phyloP scores from a whole-genome alignment of 129 eudicot species.

The Logfia minima region DNA sequence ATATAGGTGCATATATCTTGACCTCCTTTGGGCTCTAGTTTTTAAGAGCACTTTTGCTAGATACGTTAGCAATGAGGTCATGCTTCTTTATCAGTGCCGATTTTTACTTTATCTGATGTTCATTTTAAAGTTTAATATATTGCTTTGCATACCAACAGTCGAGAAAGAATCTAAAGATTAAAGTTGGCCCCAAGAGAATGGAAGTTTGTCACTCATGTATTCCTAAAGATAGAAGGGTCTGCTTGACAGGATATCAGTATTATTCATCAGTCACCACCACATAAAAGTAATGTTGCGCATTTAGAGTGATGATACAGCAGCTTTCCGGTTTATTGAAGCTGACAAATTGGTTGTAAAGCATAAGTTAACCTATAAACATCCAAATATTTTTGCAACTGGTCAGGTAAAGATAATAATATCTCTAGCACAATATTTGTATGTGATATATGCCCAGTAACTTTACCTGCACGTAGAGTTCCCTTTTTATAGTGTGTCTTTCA shows the following conservation, averaged over 20 bases:
- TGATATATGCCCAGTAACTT: conserved; percentile 22
- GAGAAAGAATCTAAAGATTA: conserved; percentile 57
- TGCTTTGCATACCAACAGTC: conserved; percentile 64
- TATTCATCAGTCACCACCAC: conserved; percentile 35
- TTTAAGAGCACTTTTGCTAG: not conserved
- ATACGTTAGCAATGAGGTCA: not conserved
- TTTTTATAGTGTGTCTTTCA: not conserved
- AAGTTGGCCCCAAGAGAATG: conserved; percentile 44
- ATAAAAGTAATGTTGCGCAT: conserved; percentile 39
- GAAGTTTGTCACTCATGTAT: conserved; percentile 40
- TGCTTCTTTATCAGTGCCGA: not conserved
- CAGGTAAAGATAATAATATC: conserved; percentile 45
- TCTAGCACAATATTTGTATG: conserved; percentile 26
- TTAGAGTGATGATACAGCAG: conserved; percentile 46
- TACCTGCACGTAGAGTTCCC: conserved; percentile 7
- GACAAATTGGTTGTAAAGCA: conserved; percentile 44
- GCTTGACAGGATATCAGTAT: conserved; percentile 22
- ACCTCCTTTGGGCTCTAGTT: not conserved
- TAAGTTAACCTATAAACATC: conserved; percentile 42
- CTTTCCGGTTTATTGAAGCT: conserved; percentile 48
- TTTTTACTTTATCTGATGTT: conserved; percentile 12
- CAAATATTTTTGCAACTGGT: conserved; percentile 34
- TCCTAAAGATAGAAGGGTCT: conserved; percentile 39
- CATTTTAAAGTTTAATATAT: conserved; percentile 39
- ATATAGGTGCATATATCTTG: too few species aligned